Percentiles rank a stretch among this genome's conserved stretches.
These are phyloP conservation scores for Crithidia brevicula DNA, from an alignment of 208 protist genomes.

Conservation along the genomic window DNA sequence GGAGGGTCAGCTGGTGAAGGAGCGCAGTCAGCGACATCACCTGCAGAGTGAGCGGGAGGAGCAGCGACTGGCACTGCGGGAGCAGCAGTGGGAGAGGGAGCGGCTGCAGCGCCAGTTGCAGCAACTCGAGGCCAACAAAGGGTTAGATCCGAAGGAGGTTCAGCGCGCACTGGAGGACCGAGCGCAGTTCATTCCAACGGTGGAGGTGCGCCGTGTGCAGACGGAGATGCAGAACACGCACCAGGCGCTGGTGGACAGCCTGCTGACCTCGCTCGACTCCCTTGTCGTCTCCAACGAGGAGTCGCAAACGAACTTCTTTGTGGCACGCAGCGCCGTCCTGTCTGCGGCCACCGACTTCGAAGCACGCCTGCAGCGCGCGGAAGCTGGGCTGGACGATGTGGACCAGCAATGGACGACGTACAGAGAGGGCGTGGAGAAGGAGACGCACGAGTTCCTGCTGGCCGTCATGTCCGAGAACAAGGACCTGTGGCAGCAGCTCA, in stretches of 20 bases:
- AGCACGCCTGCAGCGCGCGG: slow-evolving; percentile 49
- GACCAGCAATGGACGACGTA: slow-evolving; percentile 43
- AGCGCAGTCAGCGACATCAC: slow-evolving; percentile 35
- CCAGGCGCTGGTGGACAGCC: slow-evolving; percentile 36
- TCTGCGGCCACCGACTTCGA: slow-evolving; percentile 72
- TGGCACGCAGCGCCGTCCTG: slow-evolving; percentile 68
- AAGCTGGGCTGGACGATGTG: slow-evolving; percentile 46
- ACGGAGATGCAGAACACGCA: slow-evolving; percentile 49
- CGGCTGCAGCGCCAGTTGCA: slow-evolving; percentile 46
- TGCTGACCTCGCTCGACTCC: slow-evolving; percentile 43
- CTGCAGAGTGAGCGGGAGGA: slow-evolving; percentile 55
- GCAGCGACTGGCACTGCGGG: slow-evolving; percentile 35
- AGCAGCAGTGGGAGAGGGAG: slow-evolving; percentile 43
- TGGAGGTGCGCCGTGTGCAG: slow-evolving; percentile 53
- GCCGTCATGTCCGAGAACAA: slow-evolving; percentile 76
- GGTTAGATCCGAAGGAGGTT: slow-evolving; percentile 63
- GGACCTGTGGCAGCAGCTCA: slow-evolving; percentile 71
- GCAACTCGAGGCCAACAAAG: slow-evolving; percentile 46
- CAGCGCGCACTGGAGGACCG: slow-evolving; percentile 69
- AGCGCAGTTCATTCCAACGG: slow-evolving; percentile 59
- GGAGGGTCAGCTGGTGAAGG: slow-evolving; percentile 70
- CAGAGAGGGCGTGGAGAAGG: slow-evolving; percentile 44
- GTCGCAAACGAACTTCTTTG: slow-evolving; percentile 64
- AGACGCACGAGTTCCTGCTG: slow-evolving; percentile 54
- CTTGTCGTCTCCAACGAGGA: slow-evolving; percentile 52